Percentiles rank a stretch among this genome's conserved stretches.
phyloP scores from a whole-genome alignment of 768 basidiomycete genomes.

The Tylopilus subfusipes region DNA sequence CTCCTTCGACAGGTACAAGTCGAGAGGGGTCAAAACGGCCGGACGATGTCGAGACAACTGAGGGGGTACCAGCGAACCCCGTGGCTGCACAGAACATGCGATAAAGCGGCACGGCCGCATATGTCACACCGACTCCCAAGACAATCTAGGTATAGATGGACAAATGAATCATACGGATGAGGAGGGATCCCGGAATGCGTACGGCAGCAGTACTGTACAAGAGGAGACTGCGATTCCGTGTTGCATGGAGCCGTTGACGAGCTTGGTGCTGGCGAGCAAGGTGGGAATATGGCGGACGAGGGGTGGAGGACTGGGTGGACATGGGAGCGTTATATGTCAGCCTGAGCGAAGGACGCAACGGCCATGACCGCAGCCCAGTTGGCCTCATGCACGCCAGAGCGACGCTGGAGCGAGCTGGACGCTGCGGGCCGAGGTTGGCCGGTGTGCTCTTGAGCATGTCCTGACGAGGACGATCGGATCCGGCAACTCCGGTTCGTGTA shows the following conservation, averaged over 20 bases:
- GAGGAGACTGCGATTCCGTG: constrained; percentile 68
- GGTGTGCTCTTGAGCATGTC: background rate
- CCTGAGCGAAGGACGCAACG: background rate
- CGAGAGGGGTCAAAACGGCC: constrained; percentile 82
- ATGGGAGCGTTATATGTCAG: constrained; percentile 12
- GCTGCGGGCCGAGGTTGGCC: background rate
- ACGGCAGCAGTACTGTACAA: constrained; percentile 86
- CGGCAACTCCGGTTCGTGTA: background rate
- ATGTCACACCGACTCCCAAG: constrained; percentile 78
- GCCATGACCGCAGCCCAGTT: background rate
- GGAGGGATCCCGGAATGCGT: constrained; percentile 28
- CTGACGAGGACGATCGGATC: background rate
- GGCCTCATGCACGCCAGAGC: background rate
- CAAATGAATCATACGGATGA: constrained; percentile 1
- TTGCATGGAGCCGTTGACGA: constrained; percentile 44
- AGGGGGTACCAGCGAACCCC: constrained; percentile 93
- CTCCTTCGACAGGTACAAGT: constrained; percentile 67
- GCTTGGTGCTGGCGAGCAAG: constrained; percentile 27
- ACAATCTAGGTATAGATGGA: constrained; percentile 59
- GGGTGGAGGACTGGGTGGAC: constrained; percentile 3
- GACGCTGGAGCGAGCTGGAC: too few relatives aligned
- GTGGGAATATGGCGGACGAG: background rate
- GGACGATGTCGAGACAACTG: constrained; percentile 58
- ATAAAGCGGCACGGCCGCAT: constrained; percentile 96
- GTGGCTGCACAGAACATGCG: constrained; percentile 98